phyloP scores from a whole-genome alignment of 2,329 filamentous ascomycete species.

The Coniochaeta ligniaria region DNA sequence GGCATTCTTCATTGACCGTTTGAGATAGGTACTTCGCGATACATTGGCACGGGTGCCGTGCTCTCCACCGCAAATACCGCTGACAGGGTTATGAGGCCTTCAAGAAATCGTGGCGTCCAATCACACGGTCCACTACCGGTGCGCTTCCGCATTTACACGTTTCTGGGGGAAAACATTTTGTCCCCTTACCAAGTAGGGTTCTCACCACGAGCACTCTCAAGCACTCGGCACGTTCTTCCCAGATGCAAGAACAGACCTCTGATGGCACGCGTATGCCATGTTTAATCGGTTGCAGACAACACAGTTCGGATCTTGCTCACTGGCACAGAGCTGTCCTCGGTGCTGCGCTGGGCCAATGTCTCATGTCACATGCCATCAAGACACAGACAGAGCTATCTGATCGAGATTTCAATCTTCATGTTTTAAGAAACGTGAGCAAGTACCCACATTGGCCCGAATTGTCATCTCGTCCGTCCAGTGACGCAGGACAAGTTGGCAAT shows the following conservation, averaged over 20 bases:
- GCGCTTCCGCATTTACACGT: neutral
- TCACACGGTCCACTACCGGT: neutral
- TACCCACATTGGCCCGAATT: neutral
- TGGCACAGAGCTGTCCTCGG: neutral
- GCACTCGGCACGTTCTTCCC: neutral
- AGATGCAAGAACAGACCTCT: neutral
- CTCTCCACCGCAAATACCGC: neutral
- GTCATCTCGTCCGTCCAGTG: neutral
- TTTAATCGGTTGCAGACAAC: neutral
- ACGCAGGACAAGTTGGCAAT: neutral
- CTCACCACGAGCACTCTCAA: neutral
- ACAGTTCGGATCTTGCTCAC: neutral
- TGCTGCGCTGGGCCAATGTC: neutral
- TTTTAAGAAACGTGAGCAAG: neutral
- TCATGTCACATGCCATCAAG: conserved; percentile 2
- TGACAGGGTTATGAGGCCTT: neutral
- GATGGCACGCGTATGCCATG: neutral
- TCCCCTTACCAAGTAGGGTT: too few species aligned
- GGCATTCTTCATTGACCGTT: neutral
- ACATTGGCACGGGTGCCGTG: neutral
- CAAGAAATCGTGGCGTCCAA: neutral
- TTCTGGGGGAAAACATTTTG: neutral
- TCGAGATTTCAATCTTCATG: neutral
- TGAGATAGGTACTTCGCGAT: neutral
- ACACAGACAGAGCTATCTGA: neutral